These are phyloP conservation scores for Russula brevipes DNA, from an alignment of 768 basidiomycete species.

Conservation along the genomic window DNA sequence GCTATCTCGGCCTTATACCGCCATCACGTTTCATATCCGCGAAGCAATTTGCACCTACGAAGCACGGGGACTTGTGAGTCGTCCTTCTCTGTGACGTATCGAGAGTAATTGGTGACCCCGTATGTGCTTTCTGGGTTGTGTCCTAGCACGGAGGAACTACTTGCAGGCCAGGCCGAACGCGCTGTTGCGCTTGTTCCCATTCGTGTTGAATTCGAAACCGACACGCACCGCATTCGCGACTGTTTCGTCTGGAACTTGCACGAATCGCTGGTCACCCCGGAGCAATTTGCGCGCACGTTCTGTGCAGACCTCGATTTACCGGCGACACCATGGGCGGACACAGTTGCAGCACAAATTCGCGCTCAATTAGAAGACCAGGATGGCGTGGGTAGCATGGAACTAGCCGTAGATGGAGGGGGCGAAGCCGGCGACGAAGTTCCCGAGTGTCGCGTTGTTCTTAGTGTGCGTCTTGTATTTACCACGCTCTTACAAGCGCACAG, in stretches of 20 bases:
- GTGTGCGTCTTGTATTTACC: slow-evolving; percentile 43
- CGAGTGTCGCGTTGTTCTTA: slow-evolving; percentile 78
- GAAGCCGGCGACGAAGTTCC: slow-evolving; percentile 46
- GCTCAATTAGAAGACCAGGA: slow-evolving; percentile 90
- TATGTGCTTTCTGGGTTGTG: not conserved
- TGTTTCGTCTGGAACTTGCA: slow-evolving; percentile 95
- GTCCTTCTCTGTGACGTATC: slow-evolving; percentile 3
- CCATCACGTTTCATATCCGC: slow-evolving; percentile 72
- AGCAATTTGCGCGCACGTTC: slow-evolving; percentile 79
- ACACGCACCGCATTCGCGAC: slow-evolving; percentile 86
- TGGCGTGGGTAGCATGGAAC: slow-evolving; percentile 71
- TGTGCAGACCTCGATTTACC: slow-evolving; percentile 86
- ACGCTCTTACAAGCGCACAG: not conserved
- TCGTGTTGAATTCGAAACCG: slow-evolving; percentile 91
- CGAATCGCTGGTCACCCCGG: slow-evolving; percentile 81
- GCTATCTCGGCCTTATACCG: slow-evolving; percentile 82
- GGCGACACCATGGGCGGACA: slow-evolving; percentile 58
- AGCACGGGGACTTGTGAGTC: slow-evolving; percentile 72
- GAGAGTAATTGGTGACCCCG: not conserved
- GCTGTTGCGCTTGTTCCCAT: slow-evolving; percentile 74
- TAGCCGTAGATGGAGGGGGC: slow-evolving; percentile 54
- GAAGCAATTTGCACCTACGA: slow-evolving; percentile 51
- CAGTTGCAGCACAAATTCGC: slow-evolving; percentile 79
- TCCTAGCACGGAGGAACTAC: slow-evolving; percentile 55
- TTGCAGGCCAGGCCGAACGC: slow-evolving; percentile 57